Evolutionary conservation across 495 filamentous ascomycete genomes (phyloP).

Genomic region (Penicillium arizonense): DNA sequence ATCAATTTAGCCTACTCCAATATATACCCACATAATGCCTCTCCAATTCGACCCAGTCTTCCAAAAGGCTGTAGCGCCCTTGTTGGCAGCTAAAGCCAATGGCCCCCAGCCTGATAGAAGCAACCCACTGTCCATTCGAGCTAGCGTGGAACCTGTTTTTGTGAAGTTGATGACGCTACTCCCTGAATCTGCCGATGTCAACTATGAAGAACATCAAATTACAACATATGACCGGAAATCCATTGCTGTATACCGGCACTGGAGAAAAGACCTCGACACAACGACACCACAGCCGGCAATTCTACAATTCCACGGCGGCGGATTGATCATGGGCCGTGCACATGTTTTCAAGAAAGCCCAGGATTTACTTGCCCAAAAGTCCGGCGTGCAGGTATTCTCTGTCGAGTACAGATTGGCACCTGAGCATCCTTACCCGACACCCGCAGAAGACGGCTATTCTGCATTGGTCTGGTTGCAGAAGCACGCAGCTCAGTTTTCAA

Average conservation of each 20-base stretch:
- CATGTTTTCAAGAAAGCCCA: constrained; percentile 2
- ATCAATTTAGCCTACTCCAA: too few species aligned
- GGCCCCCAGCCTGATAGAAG: constrained; percentile 1
- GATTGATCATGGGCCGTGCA: constrained; percentile 15
- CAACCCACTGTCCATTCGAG: constrained; percentile 8
- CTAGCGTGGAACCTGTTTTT: not conserved
- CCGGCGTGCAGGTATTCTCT: constrained; percentile 20
- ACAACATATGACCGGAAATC: constrained; percentile 13
- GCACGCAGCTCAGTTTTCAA: constrained; percentile 32
- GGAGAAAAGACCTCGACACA: not conserved
- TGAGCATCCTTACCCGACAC: constrained; percentile 31
- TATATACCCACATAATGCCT: constrained; percentile 5
- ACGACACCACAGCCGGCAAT: constrained; percentile 11
- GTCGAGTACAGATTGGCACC: constrained; percentile 39
- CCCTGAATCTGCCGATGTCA: constrained; percentile 11
- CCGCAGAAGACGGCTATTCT: constrained; percentile 37
- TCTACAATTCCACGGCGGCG: constrained; percentile 23
- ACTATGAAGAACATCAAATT: constrained; percentile 11
- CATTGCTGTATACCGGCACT: constrained; percentile 13
- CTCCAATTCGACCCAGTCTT: constrained; percentile 13
- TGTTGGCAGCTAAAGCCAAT: constrained; percentile 1
- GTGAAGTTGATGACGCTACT: not conserved
- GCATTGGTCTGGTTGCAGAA: constrained; percentile 40
- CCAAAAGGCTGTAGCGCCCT: constrained; percentile 4
- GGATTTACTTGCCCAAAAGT: constrained; percentile 5